Base-by-base conservation (phyloP, 1,139 yeast genomes). In the Blastobotrys elegans region DNA sequence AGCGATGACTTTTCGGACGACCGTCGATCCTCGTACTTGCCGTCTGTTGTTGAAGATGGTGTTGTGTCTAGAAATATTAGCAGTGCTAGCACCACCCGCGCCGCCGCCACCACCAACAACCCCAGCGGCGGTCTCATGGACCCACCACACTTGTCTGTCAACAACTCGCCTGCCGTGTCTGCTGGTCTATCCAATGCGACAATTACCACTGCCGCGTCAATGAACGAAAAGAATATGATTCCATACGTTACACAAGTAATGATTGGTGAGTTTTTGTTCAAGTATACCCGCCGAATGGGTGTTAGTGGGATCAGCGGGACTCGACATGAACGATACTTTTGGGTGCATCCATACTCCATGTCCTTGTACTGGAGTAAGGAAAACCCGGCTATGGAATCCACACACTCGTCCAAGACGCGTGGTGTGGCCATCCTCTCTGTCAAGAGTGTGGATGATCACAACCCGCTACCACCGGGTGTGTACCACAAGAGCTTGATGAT, bases 311-410 rank as follows among this genome's bases (percentile, higher is more conserved):
- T 88, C 39, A 78, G 94, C 0, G 92, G 85, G 49, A 78, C 77
- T 44, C 77, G 97, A 51, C 98, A 92, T 62, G 94, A 85, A 62
- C 76, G 97, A 55, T 92, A 81, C 67, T 92, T 92, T 75, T 92
- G 97, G 97, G 81, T 92, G 37, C 96, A 92, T 67, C 98, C 98
- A 7, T 90, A 89, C 65, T 84, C 95, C 3, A 70, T 88, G 69
- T 87, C 96, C 0, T 73, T 92, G 49, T 89, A 88, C 65, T 92
- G 98, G 98, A 83, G 92, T 8, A 76, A 79, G 14, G 76, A 80
- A 10, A 87, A 86, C 61, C 97, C 97, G 2, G 85, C 84, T 0
- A 67, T 84, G 51, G 79, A 83, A 6, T 56, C 58, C 42, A 52
- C 50, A 32, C 82, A 82, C 56, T 85, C 89, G 13, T 70, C 82